A percentile compares a stretch with the other conserved stretches of the same genome.
phyloP scores from a whole-genome alignment of 768 basidiomycete species.

The Mycena latifolia region DNA sequence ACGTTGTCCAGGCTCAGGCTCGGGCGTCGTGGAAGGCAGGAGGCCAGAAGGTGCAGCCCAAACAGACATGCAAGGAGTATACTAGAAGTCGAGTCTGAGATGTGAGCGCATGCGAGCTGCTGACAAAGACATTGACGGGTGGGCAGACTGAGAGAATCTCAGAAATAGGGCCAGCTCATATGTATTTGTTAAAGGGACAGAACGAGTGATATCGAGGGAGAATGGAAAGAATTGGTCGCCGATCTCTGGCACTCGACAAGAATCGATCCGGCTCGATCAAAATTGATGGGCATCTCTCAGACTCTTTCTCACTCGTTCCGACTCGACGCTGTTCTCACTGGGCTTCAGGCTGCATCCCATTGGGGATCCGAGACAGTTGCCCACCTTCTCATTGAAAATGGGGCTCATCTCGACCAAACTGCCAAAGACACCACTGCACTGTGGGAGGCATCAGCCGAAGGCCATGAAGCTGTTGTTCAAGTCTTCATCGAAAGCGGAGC shows the following conservation, averaged over 20 bases:
- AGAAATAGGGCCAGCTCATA: too few species aligned
- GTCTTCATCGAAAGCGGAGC: too few species aligned
- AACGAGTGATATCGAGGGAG: constrained; percentile 12
- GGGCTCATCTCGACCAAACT: too few species aligned
- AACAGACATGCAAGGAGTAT: neutral
- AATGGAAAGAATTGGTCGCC: neutral
- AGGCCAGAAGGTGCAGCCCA: constrained; percentile 1
- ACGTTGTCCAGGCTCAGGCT: neutral
- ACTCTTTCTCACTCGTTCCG: constrained; percentile 1
- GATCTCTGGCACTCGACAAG: neutral
- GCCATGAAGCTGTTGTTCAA: too few species aligned
- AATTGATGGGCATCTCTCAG: neutral
- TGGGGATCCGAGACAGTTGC: too few species aligned
- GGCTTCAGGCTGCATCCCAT: too few species aligned
- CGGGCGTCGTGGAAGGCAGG: neutral
- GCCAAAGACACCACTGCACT: too few species aligned
- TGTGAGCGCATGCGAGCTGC: neutral
- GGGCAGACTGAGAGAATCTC: neutral
- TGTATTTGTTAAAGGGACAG: neutral
- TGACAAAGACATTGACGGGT: neutral
- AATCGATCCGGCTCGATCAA: constrained; percentile 5
- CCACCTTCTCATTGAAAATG: too few species aligned
- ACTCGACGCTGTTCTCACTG: too few species aligned
- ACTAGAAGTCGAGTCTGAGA: neutral
- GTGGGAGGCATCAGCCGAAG: too few species aligned